phyloP scores from a whole-genome alignment of 352 stramenopile species.

The Globisporangium splendens region DNA sequence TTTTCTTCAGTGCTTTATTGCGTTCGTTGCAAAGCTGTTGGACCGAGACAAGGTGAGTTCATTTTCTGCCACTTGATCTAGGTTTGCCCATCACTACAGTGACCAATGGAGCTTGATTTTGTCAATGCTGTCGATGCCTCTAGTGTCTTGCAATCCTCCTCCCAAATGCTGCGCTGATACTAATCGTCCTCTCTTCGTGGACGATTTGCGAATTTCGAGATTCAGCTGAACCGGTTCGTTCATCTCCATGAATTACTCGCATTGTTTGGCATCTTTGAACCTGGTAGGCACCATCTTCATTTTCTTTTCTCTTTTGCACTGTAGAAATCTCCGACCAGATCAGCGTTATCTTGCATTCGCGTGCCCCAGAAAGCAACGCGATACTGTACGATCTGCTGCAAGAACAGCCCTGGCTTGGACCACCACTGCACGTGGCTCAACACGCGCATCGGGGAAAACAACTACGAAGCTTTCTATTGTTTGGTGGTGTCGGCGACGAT shows the following conservation, averaged over 20 bases:
- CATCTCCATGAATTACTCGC: too few relatives aligned
- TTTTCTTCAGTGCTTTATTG: constrained; percentile 52
- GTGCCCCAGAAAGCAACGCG: constrained; percentile 59
- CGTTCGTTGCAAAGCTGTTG: constrained; percentile 54
- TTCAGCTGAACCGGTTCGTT: constrained; percentile 40
- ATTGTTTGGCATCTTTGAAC: not conserved
- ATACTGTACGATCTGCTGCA: constrained; percentile 84
- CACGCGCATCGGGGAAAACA: constrained; percentile 80
- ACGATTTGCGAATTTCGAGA: constrained; percentile 65
- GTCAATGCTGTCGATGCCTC: not conserved
- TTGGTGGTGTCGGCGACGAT: constrained; percentile 60
- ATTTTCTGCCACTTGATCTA: not conserved
- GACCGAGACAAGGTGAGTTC: constrained; percentile 44
- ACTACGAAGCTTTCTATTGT: constrained; percentile 84
- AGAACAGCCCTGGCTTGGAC: constrained; percentile 74
- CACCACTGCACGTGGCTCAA: constrained; percentile 89
- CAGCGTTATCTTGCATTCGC: constrained; percentile 31
- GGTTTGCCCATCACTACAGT: too few relatives aligned
- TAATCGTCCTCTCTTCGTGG: constrained; percentile 57
- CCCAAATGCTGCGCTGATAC: constrained; percentile 53
- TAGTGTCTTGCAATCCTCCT: constrained; percentile 67
- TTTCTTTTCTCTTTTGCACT: not conserved
- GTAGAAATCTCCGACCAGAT: constrained; percentile 29
- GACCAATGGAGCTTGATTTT: too few relatives aligned
- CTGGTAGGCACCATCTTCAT: not conserved